Percentiles rank a stretch among this genome's conserved stretches.
These are phyloP conservation scores for Sporisorium exsertum DNA, from an alignment of 1,284 basidiomycete genomes.

Conservation along the genomic window DNA sequence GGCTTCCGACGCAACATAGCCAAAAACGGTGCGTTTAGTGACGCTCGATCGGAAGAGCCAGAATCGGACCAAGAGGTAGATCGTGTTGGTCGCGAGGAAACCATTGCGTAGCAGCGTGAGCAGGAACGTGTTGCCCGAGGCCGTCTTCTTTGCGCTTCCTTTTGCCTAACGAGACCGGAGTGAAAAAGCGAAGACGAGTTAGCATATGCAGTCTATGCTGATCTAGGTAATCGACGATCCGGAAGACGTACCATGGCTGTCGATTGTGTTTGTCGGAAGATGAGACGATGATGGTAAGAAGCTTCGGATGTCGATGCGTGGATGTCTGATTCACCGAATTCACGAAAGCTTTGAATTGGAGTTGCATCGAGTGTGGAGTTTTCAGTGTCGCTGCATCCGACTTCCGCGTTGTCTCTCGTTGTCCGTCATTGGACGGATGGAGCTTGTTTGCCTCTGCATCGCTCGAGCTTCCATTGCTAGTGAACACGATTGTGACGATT, in stretches of 20 bases:
- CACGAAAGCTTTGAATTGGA: not conserved
- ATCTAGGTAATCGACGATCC: no score
- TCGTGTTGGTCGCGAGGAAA: slow-evolving; percentile 60
- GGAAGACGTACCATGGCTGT: slow-evolving; percentile 9
- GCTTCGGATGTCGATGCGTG: slow-evolving; percentile 3
- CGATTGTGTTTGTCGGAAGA: not conserved
- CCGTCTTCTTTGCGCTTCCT: slow-evolving; percentile 56
- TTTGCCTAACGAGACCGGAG: slow-evolving; percentile 27
- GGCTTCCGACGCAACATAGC: slow-evolving; percentile 61
- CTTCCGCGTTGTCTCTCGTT: not conserved
- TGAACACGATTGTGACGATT: not conserved
- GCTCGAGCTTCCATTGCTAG: not conserved
- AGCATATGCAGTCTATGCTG: no score
- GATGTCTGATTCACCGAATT: slow-evolving; percentile 9
- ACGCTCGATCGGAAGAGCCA: slow-evolving; percentile 43
- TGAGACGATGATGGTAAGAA: not conserved
- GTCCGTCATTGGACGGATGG: not conserved
- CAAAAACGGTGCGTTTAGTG: slow-evolving; percentile 33
- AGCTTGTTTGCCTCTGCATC: not conserved
- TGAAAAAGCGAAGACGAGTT: no score
- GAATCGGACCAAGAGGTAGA: slow-evolving; percentile 58
- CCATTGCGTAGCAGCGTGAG: slow-evolving; percentile 56
- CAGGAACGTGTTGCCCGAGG: slow-evolving; percentile 57
- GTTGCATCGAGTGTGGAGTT: slow-evolving; percentile 7
- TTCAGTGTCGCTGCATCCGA: not conserved